Percentiles rank a stretch among this genome's conserved stretches.
Evolutionary conservation across 2,329 filamentous ascomycete genomes (phyloP).

Genomic region (Cercospora brassicicola): DNA sequence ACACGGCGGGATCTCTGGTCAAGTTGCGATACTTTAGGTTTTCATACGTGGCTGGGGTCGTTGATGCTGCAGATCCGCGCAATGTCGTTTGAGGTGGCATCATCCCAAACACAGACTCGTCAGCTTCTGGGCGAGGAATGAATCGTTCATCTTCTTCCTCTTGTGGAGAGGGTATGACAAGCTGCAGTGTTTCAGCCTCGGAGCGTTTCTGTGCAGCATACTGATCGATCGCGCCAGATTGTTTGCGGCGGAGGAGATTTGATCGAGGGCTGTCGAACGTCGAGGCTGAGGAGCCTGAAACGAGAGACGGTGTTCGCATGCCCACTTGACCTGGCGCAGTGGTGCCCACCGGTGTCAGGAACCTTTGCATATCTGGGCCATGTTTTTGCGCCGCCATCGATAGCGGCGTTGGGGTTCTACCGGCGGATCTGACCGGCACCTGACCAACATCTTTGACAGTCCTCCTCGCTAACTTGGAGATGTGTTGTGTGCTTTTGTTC

Average conservation of each 20-base stretch:
- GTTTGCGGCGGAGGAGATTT: slow-evolving; percentile 47
- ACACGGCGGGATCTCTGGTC: slow-evolving; percentile 27
- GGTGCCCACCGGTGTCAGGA: slow-evolving; percentile 13
- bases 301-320: slow-evolving; percentile 50
- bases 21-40: slow-evolving; percentile 10
- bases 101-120: slow-evolving; percentile 35
- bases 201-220: slow-evolving; percentile 35
- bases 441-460: slow-evolving; percentile 24
- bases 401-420: slow-evolving; percentile 21
- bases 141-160: neutral
- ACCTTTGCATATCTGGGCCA: slow-evolving; percentile 12
- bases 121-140: slow-evolving; percentile 18
- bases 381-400: slow-evolving; percentile 15
- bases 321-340: slow-evolving; percentile 24
- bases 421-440: slow-evolving; percentile 21
- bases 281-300: slow-evolving; percentile 51
- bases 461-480: slow-evolving; percentile 31
- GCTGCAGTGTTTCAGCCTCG: slow-evolving; percentile 21
- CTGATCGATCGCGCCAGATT: slow-evolving; percentile 45
- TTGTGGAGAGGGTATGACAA: neutral
- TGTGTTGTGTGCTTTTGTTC: slow-evolving; percentile 29
- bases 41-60: slow-evolving; percentile 2
- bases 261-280: slow-evolving; percentile 49
- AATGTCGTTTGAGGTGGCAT: slow-evolving; percentile 19
- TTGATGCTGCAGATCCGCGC: neutral